Conservation (phyloP, 108 stramenopile species). For the Epithemia pelagica region DNA sequence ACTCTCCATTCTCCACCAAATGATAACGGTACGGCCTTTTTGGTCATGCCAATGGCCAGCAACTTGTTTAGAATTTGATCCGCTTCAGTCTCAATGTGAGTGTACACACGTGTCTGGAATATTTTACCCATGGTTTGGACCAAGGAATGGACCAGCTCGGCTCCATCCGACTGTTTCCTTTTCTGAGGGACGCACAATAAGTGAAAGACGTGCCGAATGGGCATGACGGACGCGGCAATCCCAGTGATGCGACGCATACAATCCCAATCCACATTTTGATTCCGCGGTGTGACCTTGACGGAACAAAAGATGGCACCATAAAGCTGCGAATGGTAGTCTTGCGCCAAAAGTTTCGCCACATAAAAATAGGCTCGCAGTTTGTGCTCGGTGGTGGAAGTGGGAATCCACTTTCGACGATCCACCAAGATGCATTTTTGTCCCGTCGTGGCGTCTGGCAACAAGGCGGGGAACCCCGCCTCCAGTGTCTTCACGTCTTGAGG, state of each 20-base stretch:
- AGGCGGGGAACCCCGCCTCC: not conserved
- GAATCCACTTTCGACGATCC: not conserved
- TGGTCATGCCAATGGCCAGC: not conserved
- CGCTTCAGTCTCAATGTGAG: not conserved
- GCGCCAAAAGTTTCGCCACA: not conserved
- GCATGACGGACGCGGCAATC: not conserved
- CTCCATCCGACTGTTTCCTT: not conserved
- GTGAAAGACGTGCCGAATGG: not conserved
- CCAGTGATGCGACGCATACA: not conserved
- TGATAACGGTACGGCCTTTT: not conserved
- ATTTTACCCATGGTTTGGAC: not conserved
- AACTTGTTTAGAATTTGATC: not conserved
- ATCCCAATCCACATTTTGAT: not conserved
- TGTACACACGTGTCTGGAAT: not conserved
- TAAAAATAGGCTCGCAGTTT: not conserved
- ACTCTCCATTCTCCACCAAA: not conserved
- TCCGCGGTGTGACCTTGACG: not conserved
- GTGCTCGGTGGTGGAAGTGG: not conserved
- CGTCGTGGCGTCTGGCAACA: constrained; percentile 1
- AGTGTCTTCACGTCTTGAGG: not conserved
- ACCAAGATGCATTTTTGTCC: not conserved
- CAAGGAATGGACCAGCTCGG: not conserved
- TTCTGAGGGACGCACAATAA: not conserved
- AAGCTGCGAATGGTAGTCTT: not conserved
- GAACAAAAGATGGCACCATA: not conserved